phyloP scores from a whole-genome alignment of 306 rosid genomes.

The Vigna nakashimae region DNA sequence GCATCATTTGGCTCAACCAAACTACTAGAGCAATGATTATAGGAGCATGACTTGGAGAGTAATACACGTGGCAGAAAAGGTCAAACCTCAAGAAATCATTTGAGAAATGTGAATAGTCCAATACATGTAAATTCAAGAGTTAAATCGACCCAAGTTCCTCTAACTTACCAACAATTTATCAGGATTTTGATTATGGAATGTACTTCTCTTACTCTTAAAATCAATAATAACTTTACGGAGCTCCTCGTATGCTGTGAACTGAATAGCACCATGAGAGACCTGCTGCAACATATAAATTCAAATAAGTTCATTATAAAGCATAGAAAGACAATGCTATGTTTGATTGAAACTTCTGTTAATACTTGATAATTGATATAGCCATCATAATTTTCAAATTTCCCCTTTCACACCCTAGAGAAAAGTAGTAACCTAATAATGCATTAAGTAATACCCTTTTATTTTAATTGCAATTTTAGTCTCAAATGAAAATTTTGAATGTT shows the following conservation, averaged over 20 bases:
- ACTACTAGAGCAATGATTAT: conserved; percentile 3
- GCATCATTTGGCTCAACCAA: conserved; percentile 9
- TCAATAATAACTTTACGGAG: conserved; percentile 72
- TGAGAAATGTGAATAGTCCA: conserved; percentile 31
- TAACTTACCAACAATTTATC: conserved; percentile 65
- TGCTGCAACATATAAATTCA: conserved; percentile 52
- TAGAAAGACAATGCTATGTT: conserved; percentile 1
- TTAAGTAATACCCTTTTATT: conserved; percentile 7
- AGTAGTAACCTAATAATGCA: conserved; percentile 13
- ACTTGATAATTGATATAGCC: conserved; percentile 23
- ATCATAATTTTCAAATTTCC: conserved; percentile 10
- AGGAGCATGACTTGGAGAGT: conserved; percentile 32
- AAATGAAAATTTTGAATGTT: conserved; percentile 1
- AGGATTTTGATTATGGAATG: conserved; percentile 50
- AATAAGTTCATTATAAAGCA: conserved; percentile 31
- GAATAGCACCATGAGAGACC: conserved; percentile 99
- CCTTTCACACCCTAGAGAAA: conserved; percentile 9
- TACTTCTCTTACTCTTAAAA: conserved; percentile 57
- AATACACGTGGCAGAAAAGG: conserved; percentile 35
- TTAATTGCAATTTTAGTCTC: not conserved
- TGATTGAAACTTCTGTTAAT: not conserved
- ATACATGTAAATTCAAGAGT: conserved; percentile 2
- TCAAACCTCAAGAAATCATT: conserved; percentile 30
- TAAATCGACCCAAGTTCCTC: conserved; percentile 33
- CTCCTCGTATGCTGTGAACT: conserved; percentile 90